These are phyloP conservation scores for Talaromyces sp. DNA, from an alignment of 2,329 filamentous ascomycete species.

Conservation along the genomic window DNA sequence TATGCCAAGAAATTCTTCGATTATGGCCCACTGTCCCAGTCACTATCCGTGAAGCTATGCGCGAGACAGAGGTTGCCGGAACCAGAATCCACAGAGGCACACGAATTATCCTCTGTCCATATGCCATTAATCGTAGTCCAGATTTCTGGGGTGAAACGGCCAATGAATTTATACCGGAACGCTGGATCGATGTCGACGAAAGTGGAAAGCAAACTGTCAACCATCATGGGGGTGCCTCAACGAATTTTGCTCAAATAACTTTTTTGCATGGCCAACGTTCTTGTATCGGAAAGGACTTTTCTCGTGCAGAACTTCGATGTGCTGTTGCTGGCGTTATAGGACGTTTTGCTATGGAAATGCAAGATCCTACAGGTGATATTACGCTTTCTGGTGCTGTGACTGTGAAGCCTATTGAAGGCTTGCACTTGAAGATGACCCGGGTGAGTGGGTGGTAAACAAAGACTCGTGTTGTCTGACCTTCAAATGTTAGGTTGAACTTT, in stretches of 20 bases:
- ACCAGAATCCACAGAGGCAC: slow-evolving; percentile 64
- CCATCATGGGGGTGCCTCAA: slow-evolving; percentile 59
- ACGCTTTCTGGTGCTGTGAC: slow-evolving; percentile 33
- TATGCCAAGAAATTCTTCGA: slow-evolving; percentile 69
- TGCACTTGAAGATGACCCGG: slow-evolving; percentile 28
- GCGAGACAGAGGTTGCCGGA: slow-evolving; percentile 61
- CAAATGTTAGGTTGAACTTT: too few relatives aligned
- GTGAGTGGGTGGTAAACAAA: slow-evolving; percentile 27
- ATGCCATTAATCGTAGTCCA: slow-evolving; percentile 64
- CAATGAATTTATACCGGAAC: slow-evolving; percentile 66
- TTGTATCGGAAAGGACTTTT: slow-evolving; percentile 65
- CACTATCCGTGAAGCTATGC: slow-evolving; percentile 60
- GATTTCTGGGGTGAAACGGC: slow-evolving; percentile 71
- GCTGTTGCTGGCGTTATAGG: slow-evolving; percentile 22
- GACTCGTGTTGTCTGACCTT: too few relatives aligned
- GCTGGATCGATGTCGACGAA: slow-evolving; percentile 60
- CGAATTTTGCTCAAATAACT: slow-evolving; percentile 67
- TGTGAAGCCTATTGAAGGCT: slow-evolving; percentile 34
- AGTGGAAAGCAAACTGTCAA: slow-evolving; percentile 50
- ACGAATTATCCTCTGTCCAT: slow-evolving; percentile 57
- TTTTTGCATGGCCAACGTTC: slow-evolving; percentile 76
- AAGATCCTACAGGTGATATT: slow-evolving; percentile 6
- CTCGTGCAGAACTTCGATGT: slow-evolving; percentile 24
- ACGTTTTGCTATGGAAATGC: slow-evolving; percentile 15
- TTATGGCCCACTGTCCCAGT: slow-evolving; percentile 64